These are phyloP conservation scores for Phytopythium sindhum DNA, from an alignment of 352 stramenopile genomes.

Conservation along the genomic window DNA sequence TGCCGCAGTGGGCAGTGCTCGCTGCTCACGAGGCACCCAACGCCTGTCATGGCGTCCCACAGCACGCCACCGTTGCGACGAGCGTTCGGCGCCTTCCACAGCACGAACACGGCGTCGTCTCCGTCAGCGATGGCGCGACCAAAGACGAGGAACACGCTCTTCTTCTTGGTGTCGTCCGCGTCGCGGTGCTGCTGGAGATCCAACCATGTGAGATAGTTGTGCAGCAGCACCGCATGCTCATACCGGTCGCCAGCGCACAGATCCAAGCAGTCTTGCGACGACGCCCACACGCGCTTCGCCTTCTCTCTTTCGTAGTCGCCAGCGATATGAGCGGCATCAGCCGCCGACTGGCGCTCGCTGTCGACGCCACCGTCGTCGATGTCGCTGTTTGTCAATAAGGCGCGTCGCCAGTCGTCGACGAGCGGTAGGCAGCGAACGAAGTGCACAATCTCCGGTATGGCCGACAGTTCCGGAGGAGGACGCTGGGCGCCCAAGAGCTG, in stretches of 20 bases:
- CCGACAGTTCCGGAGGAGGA: conserved; percentile 45
- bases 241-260: conserved; percentile 87
- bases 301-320: not conserved
- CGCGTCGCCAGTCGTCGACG: conserved; percentile 77
- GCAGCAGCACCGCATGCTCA: conserved; percentile 91
- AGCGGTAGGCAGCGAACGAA: conserved; percentile 93
- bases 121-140: conserved; percentile 72
- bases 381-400: not conserved
- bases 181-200: conserved; percentile 34
- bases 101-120: conserved; percentile 87
- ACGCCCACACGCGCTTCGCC: conserved; percentile 79
- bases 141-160: conserved; percentile 82
- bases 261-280: conserved; percentile 88
- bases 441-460: conserved; percentile 45
- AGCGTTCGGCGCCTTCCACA: conserved; percentile 22
- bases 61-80: conserved; percentile 41
- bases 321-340: not conserved
- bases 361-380: not conserved
- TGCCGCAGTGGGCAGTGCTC: conserved; percentile 82
- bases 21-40: conserved; percentile 72
- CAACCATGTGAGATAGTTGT: conserved; percentile 90
- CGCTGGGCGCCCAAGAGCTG: conserved; percentile 71
- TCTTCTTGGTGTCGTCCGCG: conserved; percentile 11
- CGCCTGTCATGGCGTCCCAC: conserved; percentile 88
- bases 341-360: not conserved